Conservation (phyloP, 192 early-diverging fungal species). For the Backusella parvicylindrica region DNA sequence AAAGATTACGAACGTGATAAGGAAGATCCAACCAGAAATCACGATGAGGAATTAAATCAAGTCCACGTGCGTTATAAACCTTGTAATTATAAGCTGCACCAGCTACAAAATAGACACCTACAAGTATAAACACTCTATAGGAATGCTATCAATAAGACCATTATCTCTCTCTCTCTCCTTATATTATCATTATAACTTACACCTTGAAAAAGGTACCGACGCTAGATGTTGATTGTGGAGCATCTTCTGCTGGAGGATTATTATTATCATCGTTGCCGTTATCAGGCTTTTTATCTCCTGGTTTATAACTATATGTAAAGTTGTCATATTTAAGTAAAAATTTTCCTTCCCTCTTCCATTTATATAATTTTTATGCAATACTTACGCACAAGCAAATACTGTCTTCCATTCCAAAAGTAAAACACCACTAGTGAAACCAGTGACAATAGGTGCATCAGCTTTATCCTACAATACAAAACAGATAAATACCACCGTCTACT, state of each 20-base stretch:
- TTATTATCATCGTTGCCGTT: neutral
- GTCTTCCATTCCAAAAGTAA: constrained; percentile 22
- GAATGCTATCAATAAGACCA: neutral
- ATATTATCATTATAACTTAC: constrained; percentile 8
- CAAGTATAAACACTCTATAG: constrained; percentile 9
- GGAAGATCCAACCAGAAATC: constrained; percentile 32
- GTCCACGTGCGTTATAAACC: constrained; percentile 33
- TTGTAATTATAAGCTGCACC: constrained; percentile 36
- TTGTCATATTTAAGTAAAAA: neutral
- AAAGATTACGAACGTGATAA: constrained; percentile 22
- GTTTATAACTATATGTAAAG: neutral
- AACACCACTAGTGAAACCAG: neutral
- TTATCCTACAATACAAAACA: constrained; percentile 1
- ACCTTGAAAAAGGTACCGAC: constrained; percentile 13
- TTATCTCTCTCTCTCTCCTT: neutral
- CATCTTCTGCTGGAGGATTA: neutral
- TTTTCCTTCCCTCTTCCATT: neutral
- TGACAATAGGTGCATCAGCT: neutral
- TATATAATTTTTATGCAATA: neutral
- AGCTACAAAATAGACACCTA: constrained; percentile 26
- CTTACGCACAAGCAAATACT: constrained; percentile 19
- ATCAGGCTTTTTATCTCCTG: constrained; percentile 6
- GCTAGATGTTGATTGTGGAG: constrained; percentile 2
- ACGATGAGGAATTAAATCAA: constrained; percentile 33
- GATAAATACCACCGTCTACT: neutral